Evolutionary conservation across 441 rosid genomes (phyloP).

Genomic region (Erodium moschatum): DNA sequence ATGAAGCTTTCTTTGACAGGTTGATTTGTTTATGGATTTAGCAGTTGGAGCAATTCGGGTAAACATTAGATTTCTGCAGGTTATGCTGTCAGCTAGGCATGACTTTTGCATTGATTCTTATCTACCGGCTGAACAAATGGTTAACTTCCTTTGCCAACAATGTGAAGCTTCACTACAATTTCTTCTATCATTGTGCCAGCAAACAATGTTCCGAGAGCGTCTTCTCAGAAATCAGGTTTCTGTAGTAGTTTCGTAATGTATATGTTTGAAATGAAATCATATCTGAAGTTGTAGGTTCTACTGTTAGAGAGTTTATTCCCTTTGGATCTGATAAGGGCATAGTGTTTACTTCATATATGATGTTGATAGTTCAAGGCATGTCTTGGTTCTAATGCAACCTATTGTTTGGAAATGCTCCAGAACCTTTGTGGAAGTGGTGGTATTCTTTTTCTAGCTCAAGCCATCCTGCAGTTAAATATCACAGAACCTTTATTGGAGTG

Average conservation of each 20-base stretch:
- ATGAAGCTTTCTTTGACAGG: constrained; percentile 40
- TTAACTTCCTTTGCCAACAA: constrained; percentile 65
- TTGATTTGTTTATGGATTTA: constrained; percentile 70
- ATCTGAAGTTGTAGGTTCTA: neutral
- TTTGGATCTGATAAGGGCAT: neutral
- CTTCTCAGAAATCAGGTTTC: constrained; percentile 72
- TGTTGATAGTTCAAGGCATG: neutral
- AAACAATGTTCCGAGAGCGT: constrained; percentile 66
- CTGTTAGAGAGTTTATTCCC: neutral
- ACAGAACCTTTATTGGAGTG: constrained; percentile 39
- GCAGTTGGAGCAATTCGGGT: constrained; percentile 69
- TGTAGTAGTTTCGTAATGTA: constrained; percentile 13
- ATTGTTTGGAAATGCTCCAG: constrained; percentile 33
- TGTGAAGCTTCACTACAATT: constrained; percentile 90
- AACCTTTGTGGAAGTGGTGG: constrained; percentile 87
- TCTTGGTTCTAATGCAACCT: constrained; percentile 13
- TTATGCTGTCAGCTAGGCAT: constrained; percentile 38
- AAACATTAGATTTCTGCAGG: constrained; percentile 49
- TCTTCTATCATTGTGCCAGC: constrained; percentile 76
- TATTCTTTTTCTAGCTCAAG: constrained; percentile 62
- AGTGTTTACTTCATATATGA: neutral
- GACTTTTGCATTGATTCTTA: constrained; percentile 24
- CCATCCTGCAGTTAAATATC: constrained; percentile 52
- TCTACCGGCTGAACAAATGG: constrained; percentile 33
- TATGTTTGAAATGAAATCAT: constrained; percentile 13